Evolutionary conservation across 441 rosid genomes (phyloP).

Genomic region (Euphorbia celastroides): DNA sequence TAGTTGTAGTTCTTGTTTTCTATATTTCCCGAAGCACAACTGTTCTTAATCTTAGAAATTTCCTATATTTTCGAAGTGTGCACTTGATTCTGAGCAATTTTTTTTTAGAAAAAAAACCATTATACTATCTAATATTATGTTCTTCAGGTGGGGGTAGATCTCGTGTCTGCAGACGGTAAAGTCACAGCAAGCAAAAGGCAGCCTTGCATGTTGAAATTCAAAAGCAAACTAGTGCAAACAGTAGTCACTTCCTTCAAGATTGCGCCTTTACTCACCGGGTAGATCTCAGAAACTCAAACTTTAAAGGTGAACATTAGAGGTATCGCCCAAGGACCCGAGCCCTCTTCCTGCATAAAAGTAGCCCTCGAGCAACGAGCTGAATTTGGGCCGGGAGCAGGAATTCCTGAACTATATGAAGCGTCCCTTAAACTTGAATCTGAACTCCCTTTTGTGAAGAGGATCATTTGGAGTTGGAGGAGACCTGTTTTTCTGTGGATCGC

Average conservation of each 20-base stretch:
- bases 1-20: background rate
- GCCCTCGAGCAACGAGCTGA: slow-evolving; percentile 73
- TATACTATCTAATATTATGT: background rate
- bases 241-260: slow-evolving; percentile 55
- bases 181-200: slow-evolving; percentile 49
- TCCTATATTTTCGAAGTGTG: background rate
- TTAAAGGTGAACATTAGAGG: slow-evolving; percentile 55
- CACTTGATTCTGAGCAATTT: background rate
- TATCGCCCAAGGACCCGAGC: slow-evolving; percentile 44
- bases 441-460: slow-evolving; percentile 54
- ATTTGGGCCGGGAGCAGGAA: slow-evolving; percentile 56
- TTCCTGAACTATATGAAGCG: slow-evolving; percentile 78
- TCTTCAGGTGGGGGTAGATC: slow-evolving; percentile 67
- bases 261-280: slow-evolving; percentile 68
- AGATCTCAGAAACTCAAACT: slow-evolving; percentile 64
- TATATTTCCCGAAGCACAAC: too few species aligned
- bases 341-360: slow-evolving; percentile 70
- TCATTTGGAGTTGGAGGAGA: slow-evolving; percentile 74
- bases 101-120: background rate
- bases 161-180: slow-evolving; percentile 54
- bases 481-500: slow-evolving; percentile 65
- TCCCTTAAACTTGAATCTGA: slow-evolving; percentile 52
- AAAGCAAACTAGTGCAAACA: slow-evolving; percentile 63
- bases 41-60: too few species aligned
- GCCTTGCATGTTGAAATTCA: slow-evolving; percentile 66